Evolutionary conservation across 1,139 yeast genomes (phyloP).

Genomic region (Zygoascus meyerae): DNA sequence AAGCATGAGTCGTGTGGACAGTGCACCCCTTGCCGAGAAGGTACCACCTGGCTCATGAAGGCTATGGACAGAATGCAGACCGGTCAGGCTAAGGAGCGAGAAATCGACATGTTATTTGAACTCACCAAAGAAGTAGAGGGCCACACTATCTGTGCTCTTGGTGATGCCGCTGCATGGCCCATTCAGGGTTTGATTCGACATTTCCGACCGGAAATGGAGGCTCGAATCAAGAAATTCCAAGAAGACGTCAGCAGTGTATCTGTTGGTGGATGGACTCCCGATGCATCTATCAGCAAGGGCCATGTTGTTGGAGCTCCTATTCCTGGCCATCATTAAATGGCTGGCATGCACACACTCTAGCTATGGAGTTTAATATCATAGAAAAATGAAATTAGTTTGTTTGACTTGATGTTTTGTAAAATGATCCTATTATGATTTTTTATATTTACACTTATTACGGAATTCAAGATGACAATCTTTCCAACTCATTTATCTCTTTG

Average conservation of each 20-base stretch:
- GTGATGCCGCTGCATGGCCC: constrained; percentile 94
- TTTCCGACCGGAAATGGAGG: constrained; percentile 75
- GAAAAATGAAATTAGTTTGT: neutral
- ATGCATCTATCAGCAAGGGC: constrained; percentile 59
- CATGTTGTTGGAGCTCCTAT: constrained; percentile 55
- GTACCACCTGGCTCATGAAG: constrained; percentile 77
- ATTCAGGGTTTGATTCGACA: constrained; percentile 79
- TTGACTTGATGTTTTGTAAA: too few species aligned
- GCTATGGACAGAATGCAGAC: constrained; percentile 75
- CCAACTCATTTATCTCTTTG: constrained; percentile 79
- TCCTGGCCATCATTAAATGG: constrained; percentile 23
- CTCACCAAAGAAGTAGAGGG: constrained; percentile 82
- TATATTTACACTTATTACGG: too few species aligned
- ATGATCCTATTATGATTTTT: too few species aligned
- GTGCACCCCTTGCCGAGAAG: constrained; percentile 93
- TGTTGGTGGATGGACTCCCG: constrained; percentile 75
- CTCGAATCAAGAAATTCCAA: constrained; percentile 54
- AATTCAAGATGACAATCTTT: constrained; percentile 27
- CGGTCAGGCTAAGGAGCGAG: constrained; percentile 75
- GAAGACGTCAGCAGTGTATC: constrained; percentile 42
- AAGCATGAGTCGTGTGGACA: constrained; percentile 92
- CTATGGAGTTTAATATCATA: constrained; percentile 1
- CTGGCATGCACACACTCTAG: too few species aligned
- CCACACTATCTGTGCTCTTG: constrained; percentile 85
- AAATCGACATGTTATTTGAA: constrained; percentile 77